Conservation (phyloP, 2,329 filamentous ascomycete species). For the Epichloe brachyelytri region DNA sequence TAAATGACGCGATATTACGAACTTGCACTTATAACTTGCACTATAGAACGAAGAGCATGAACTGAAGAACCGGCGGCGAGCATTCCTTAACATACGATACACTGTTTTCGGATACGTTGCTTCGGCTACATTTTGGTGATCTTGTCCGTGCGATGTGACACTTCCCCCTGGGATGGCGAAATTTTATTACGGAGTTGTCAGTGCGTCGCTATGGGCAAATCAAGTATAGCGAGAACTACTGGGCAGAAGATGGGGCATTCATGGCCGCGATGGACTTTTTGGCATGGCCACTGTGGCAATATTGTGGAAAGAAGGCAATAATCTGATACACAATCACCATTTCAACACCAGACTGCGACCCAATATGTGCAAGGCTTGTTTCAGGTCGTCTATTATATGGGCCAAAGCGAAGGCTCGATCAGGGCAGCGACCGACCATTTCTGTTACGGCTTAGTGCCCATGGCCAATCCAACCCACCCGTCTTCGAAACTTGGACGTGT, state of each 20-base stretch:
- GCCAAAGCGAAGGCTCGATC: neutral
- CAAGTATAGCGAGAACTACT: too few species aligned
- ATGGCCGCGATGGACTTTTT: too few species aligned
- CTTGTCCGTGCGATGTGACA: too few species aligned
- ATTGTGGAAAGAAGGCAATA: neutral
- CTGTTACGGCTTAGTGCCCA: constrained; percentile 3
- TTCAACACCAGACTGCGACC: neutral
- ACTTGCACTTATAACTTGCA: too few species aligned
- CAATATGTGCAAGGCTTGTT: neutral
- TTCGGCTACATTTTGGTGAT: neutral
- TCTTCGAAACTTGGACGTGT: constrained; percentile 32
- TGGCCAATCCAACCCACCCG: constrained; percentile 7
- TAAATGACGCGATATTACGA: too few species aligned
- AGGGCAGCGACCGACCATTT: neutral
- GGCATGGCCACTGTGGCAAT: too few species aligned
- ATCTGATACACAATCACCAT: neutral
- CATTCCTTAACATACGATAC: too few species aligned
- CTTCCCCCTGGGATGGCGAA: too few species aligned
- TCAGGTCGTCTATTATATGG: neutral
- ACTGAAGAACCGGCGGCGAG: too few species aligned
- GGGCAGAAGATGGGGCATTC: too few species aligned
- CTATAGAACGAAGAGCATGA: too few species aligned
- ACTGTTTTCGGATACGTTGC: too few species aligned
- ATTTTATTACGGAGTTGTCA: neutral
- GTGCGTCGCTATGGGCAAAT: neutral